Evolutionary conservation across 2,329 filamentous ascomycete species (phyloP), one percentile per base, ranked within the genome.

Genomic region (Ophiostoma himal-ulmi): DNA sequence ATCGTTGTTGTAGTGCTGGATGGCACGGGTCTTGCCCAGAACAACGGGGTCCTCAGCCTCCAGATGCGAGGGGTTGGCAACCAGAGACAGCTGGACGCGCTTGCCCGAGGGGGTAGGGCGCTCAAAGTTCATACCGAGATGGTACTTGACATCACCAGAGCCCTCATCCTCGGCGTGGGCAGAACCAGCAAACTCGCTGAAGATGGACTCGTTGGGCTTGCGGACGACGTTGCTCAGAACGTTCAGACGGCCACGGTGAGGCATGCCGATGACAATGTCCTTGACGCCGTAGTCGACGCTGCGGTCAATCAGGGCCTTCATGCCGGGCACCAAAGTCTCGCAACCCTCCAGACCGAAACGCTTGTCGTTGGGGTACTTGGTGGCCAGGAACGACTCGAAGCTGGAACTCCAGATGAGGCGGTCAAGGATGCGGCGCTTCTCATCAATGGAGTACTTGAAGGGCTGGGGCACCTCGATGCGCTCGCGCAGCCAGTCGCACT

Each of bases 51-150:
- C 95, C 82, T 99, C 95, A 68, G 95, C 95, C 83, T 99, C 95
- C 78, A 99, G 84, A 85, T 99, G 95, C 70, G 95, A 99, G 54
- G 95, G 95, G 81, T 99, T 99, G 82, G 95, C 95, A 72, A 99
- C 95, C 68, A 99, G 88, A 73, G 95, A 99, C 70, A 99, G 89
- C 84, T 99, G 95, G n/a, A 99, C 95, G 74, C 95, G 95, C 88
- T 98, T 98, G 77, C 95, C 95, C 62, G 94, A 98, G 71, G 95
- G 95, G 11, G 95, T 99, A 70, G 95, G 95, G 74, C 95, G 93
- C 84, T 99, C 95, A 76, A 99, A 99, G 85, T 99, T 99, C 95
- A 99, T 99, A 79, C 95, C 95, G 77, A 99, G 85, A 84, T 99
- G 95, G 84, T 99, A 99, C 83, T 99, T 99, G 82, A 99, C 95